These are phyloP conservation scores for Calvatia gigantea DNA, from an alignment of 768 basidiomycete species.

Conservation along the genomic window DNA sequence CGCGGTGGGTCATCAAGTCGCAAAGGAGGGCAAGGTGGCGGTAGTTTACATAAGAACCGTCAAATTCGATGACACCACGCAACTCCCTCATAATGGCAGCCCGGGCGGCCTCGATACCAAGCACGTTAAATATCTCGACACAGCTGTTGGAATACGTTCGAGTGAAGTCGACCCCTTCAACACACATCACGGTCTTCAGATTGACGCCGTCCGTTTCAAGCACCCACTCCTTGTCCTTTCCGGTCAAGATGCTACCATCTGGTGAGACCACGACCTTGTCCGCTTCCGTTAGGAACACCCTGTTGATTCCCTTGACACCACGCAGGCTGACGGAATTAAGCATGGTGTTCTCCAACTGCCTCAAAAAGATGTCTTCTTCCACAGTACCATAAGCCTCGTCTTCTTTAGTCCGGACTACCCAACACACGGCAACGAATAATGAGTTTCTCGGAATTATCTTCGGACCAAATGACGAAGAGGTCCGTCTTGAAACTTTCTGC, in stretches of 20 bases:
- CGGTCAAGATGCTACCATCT: conserved; percentile 63
- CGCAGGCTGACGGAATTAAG: conserved; percentile 92
- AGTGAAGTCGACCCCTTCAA: conserved; percentile 91
- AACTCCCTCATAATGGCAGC: conserved; percentile 93
- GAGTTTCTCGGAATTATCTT: conserved; percentile 97
- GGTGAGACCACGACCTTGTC: conserved; percentile 66
- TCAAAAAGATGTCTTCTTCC: conserved; percentile 95
- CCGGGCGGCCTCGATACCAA: conserved; percentile 96
- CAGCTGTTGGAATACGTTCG: conserved; percentile 98
- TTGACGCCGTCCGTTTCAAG: conserved; percentile 97
- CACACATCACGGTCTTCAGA: conserved; percentile 90
- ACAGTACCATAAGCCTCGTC: conserved; percentile 71
- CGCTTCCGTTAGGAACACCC: conserved; percentile 91
- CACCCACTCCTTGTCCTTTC: conserved; percentile 86
- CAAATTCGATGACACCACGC: conserved; percentile 95
- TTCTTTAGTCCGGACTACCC: conserved; percentile 79
- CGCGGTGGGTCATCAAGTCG: conserved; percentile 97
- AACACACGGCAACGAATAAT: conserved; percentile 94
- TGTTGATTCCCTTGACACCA: conserved; percentile 85
- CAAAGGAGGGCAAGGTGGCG: conserved; percentile 95
- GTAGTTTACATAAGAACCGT: conserved; percentile 99
- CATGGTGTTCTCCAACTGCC: conserved; percentile 95
- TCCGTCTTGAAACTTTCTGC: conserved; percentile 94
- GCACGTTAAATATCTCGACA: conserved; percentile 88
- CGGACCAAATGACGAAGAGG: conserved; percentile 97